phyloP scores from a whole-genome alignment of 805 yeast species.

The Pichia occidentalis region DNA sequence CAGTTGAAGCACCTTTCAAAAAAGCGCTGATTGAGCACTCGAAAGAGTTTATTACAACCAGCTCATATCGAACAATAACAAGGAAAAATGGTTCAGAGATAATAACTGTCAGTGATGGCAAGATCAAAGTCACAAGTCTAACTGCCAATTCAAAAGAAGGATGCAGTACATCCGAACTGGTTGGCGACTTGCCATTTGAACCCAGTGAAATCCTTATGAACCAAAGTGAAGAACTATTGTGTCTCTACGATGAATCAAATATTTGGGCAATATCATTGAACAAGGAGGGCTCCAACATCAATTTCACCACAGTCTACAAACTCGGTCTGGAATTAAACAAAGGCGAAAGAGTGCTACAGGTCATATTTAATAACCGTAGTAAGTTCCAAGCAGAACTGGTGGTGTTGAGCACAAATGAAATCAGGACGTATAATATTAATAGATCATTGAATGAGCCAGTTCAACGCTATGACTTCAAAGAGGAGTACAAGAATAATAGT shows the following conservation, averaged over 20 bases:
- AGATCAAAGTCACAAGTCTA: slow-evolving; percentile 19
- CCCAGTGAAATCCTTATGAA: slow-evolving; percentile 23
- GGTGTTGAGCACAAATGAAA: slow-evolving; percentile 31
- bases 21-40: slow-evolving; percentile 3
- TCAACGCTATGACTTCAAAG: slow-evolving; percentile 19
- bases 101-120: slow-evolving; percentile 19
- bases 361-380: slow-evolving; percentile 41
- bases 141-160: background rate
- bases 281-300: slow-evolving; percentile 17
- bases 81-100: slow-evolving; percentile 24
- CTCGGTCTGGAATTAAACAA: slow-evolving; percentile 12
- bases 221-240: slow-evolving; percentile 23
- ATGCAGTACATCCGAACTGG: slow-evolving; percentile 10
- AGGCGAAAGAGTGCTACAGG: slow-evolving; percentile 29
- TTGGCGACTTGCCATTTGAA: slow-evolving; percentile 18
- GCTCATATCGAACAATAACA: slow-evolving; percentile 21
- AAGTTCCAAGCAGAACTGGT: slow-evolving; percentile 38
- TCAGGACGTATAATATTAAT: slow-evolving; percentile 34
- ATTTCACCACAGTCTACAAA: slow-evolving; percentile 10
- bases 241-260: slow-evolving; percentile 19
- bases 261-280: slow-evolving; percentile 19
- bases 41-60: slow-evolving; percentile 14
- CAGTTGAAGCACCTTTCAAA: slow-evolving; percentile 1
- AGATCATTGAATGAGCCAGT: slow-evolving; percentile 18
- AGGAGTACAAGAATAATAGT: slow-evolving; percentile 19